Base-by-base conservation (phyloP, 768 basidiomycete genomes). In the Pisolithus orientalis region DNA sequence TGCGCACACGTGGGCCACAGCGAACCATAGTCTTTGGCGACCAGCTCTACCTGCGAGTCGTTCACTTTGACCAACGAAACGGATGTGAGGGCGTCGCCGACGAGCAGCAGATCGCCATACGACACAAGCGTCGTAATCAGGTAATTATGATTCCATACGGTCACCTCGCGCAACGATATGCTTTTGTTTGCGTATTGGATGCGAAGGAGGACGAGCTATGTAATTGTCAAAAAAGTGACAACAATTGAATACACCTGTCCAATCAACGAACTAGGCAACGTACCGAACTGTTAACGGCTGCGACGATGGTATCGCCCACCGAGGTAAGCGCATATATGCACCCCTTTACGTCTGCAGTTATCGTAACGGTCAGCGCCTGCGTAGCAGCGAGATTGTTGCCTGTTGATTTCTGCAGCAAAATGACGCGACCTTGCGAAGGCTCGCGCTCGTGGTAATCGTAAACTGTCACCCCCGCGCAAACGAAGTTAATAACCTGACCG, bases 81-180 rank as follows among this genome's bases (percentile, higher is more conserved):
- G 0, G 91, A 92, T 62, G 80, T 82, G 27, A 94, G 78, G 7
- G 84, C 82, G 61, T 96, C 94, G 34, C 88, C 89, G n/a, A 83
- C 77, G 16, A 88, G 68, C 25, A 95, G 64, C 44, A 68, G 70
- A 53, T 82, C 68, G 2, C 72, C 76, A 44, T 75, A 76, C 3
- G 80, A 70, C 0, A 78, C 80, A 21, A 96, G 68, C 51, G 80
- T 83, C 4, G 79, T 82, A 28, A 94, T 81, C 52, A 88, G 55
- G 68, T 94, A 93, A 51, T 89, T 92, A 63, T 91, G 88, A 57
- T 87, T 83, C 85, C 90, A 94, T 38, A 79, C 72, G 0, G 79
- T 65, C 6, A 80, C 58, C 29, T 72, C 70, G 5, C 62, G 60
- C 56, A 70, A 67, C 1, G 65, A 56, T 32, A 70, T 58, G 14